Conservation (phyloP, 192 early-diverging fungal species). For the Gonapodya sp. region DNA sequence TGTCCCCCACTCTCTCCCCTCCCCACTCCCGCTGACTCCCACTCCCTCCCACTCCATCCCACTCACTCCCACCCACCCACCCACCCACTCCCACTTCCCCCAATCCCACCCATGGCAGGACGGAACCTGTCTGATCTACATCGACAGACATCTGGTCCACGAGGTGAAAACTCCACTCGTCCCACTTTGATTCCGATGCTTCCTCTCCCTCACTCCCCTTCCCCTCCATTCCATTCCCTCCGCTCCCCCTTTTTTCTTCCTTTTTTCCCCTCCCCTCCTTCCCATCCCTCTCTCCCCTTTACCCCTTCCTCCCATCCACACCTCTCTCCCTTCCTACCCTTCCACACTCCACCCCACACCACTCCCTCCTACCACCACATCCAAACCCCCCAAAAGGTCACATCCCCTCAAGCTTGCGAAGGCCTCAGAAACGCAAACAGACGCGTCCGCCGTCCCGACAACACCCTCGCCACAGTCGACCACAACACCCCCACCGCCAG, state of each 20-base stretch:
- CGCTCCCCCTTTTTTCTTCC: too few species aligned
- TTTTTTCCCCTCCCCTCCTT: too few species aligned
- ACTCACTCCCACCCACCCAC: too few species aligned
- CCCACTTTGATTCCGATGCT: neutral
- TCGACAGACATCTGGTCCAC: constrained; percentile 62
- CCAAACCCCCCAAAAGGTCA: constrained; percentile 55
- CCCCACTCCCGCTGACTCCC: too few species aligned
- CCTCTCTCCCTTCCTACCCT: neutral
- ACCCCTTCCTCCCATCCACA: too few species aligned
- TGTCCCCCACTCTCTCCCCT: too few species aligned
- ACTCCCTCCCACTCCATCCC: too few species aligned
- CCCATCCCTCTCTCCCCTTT: too few species aligned
- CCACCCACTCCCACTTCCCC: too few species aligned
- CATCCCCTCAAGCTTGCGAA: constrained; percentile 60
- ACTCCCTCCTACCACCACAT: constrained; percentile 56
- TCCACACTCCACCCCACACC: constrained; percentile 37
- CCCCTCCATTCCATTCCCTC: too few species aligned
- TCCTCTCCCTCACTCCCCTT: too few species aligned
- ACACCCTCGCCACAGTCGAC: constrained; percentile 60
- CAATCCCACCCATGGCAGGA: constrained; percentile 27
- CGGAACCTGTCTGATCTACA: constrained; percentile 56
- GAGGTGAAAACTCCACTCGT: constrained; percentile 11
- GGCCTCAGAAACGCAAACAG: constrained; percentile 47
- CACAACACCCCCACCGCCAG: constrained; percentile 56
- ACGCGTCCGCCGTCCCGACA: constrained; percentile 46